Evolutionary conservation across 1,284 basidiomycete genomes (phyloP), one percentile per base, ranked within the genome.

Genomic region (Cryptococcus sp.): DNA sequence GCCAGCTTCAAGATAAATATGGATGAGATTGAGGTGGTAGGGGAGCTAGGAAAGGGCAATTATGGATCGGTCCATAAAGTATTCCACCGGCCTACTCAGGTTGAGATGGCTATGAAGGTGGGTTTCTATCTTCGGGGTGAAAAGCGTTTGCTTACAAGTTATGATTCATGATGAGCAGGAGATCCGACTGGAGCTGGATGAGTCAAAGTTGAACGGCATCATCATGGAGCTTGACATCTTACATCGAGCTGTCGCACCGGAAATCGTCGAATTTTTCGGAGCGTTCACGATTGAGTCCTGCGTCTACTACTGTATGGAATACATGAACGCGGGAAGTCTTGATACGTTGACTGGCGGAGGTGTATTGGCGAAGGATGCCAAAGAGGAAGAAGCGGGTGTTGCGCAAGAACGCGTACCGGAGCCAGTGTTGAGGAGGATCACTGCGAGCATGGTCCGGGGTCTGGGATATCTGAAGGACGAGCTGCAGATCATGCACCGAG

Each of bases 271-370:
- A 68, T 99, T 99, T 70, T 98, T 96, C 78, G 95, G 95, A 47
- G 95, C 95, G 3, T 99, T 99, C 82, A 98, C 97, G 77, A 93
- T 97, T 78, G 95, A 99, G 77, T 91, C 89, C 23, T 99, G 91
- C 78, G 95, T 99, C 40, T 98, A 98, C 80, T 98, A 97, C 79
- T 98, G 95, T 80, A 98, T 99, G 93, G 95, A 99, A 81, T 93
- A 89, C 79, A 98, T 99, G 95, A 93, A 99, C 72, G 93, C 91
- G 3, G 93, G 94, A 17, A 90, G 88, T 57, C 83, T 99, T 50
- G 95, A 98, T 77, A 93, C 91, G 63, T 83, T 98, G 0, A 86
- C 85, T 41, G 83, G 82, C 5, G 76, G 78, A 60, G 79, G 79
- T 27, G 72, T 79, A 5, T 57, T 68, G 1, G 63, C 68, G 4